phyloP scores from a whole-genome alignment of 257 asterid genomes.

The Paraleonurus japonicus region DNA sequence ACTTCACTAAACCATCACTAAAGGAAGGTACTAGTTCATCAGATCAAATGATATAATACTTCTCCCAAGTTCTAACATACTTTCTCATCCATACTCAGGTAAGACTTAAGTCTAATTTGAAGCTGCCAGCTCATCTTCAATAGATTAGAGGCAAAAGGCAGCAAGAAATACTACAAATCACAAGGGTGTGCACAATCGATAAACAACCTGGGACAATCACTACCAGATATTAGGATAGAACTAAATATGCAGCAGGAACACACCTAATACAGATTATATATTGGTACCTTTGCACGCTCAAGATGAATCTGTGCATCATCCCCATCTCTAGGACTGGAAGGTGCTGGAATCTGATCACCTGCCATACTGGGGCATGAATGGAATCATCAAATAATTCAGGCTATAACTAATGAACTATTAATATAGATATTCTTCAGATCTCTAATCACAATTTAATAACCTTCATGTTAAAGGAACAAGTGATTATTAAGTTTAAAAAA shows the following conservation, averaged over 20 bases:
- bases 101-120: constrained; percentile 1
- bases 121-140: constrained; percentile 7
- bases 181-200: constrained; percentile 2
- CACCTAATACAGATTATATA: constrained; percentile 23
- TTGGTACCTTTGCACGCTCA: constrained; percentile 72
- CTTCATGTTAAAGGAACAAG: neutral
- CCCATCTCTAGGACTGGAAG: constrained; percentile 90
- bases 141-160: neutral
- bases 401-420: neutral
- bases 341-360: constrained; percentile 85
- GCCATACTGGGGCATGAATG: constrained; percentile 70
- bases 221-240: constrained; percentile 14
- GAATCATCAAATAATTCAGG: constrained; percentile 28
- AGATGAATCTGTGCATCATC: constrained; percentile 57
- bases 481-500: neutral
- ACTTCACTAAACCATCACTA: constrained; percentile 10
- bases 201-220: constrained; percentile 18
- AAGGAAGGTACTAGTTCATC: neutral
- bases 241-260: constrained; percentile 15
- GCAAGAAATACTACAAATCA: neutral
- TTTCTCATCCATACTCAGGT: constrained; percentile 8
- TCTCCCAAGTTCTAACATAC: constrained; percentile 13
- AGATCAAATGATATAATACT: neutral
- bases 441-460: constrained; percentile 6
- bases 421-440: constrained; percentile 9